phyloP scores from a whole-genome alignment of 75 land plant genomes.

The Picea sitchensis region DNA sequence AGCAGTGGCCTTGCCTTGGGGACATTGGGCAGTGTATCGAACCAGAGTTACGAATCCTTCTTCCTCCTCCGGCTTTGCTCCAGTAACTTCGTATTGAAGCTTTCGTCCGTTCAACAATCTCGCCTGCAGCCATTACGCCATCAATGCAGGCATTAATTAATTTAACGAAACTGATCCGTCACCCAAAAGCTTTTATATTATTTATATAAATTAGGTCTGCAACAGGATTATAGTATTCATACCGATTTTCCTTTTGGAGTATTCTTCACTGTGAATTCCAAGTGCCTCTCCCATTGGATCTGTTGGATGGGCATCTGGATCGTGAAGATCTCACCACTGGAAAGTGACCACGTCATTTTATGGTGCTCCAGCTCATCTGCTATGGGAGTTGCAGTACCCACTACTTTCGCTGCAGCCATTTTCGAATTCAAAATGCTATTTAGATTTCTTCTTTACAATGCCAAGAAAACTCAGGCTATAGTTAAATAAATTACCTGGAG shows the following conservation, averaged over 20 bases:
- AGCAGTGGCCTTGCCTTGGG: slow-evolving; percentile 81
- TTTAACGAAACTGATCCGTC: too few species aligned
- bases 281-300: slow-evolving; percentile 40
- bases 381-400: slow-evolving; percentile 78
- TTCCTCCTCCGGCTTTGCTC: slow-evolving; percentile 37
- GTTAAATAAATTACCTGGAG: slow-evolving; percentile 52
- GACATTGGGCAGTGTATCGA: slow-evolving; percentile 55
- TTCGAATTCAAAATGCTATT: background rate
- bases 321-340: slow-evolving; percentile 64
- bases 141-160: background rate
- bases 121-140: slow-evolving; percentile 30
- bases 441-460: background rate
- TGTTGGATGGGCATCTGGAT: slow-evolving; percentile 45
- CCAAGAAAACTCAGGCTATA: background rate
- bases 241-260: slow-evolving; percentile 24
- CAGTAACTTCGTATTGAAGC: slow-evolving; percentile 53
- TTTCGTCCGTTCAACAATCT: slow-evolving; percentile 65
- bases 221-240: background rate
- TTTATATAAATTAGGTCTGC: too few species aligned
- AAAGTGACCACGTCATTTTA: slow-evolving; percentile 65
- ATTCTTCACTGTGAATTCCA: slow-evolving; percentile 46
- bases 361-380: slow-evolving; percentile 50
- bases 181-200: too few species aligned
- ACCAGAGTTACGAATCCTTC: slow-evolving; percentile 86
- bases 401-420: slow-evolving; percentile 60